Evolutionary conservation across 2,329 filamentous ascomycete genomes (phyloP).

Genomic region (Aureobasidium mangrovei): DNA sequence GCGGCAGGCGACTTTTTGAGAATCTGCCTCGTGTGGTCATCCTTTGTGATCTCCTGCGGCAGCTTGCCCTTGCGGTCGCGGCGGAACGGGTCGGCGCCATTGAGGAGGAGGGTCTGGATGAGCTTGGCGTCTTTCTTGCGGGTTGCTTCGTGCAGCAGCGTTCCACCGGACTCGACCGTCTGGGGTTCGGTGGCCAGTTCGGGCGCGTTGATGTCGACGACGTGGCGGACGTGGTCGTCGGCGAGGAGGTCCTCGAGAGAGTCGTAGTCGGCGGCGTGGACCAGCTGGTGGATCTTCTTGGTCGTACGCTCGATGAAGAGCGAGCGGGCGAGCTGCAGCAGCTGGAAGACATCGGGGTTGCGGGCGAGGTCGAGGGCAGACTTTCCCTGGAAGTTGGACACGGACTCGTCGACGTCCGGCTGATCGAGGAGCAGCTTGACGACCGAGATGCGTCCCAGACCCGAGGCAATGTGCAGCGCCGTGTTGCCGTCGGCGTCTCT

Average conservation of each 20-base stretch:
- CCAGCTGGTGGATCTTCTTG: slow-evolving; percentile 71
- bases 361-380: slow-evolving; percentile 81
- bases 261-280: slow-evolving; percentile 65
- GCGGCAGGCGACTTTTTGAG: slow-evolving; percentile 91
- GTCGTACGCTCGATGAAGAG: slow-evolving; percentile 83
- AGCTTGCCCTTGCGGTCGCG: slow-evolving; percentile 92
- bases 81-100: slow-evolving; percentile 92
- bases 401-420: slow-evolving; percentile 75
- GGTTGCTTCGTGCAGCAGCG: slow-evolving; percentile 85
- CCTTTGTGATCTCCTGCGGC: slow-evolving; percentile 91
- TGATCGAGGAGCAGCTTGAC: slow-evolving; percentile 79
- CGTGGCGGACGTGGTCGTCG: slow-evolving; percentile 75
- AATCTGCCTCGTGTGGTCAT: slow-evolving; percentile 79
- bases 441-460: slow-evolving; percentile 68
- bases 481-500: slow-evolving; percentile 93
- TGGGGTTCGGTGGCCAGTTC: slow-evolving; percentile 75
- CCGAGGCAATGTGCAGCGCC: slow-evolving; percentile 77
- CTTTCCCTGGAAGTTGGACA: slow-evolving; percentile 76
- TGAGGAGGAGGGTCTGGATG: slow-evolving; percentile 81
- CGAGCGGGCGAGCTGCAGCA: slow-evolving; percentile 81
- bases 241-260: slow-evolving; percentile 70
- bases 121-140: slow-evolving; percentile 77
- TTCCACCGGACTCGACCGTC: slow-evolving; percentile 78
- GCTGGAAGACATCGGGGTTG: slow-evolving; percentile 91
- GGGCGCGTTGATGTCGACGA: slow-evolving; percentile 84